phyloP scores from a whole-genome alignment of 2,329 filamentous ascomycete species.

The Teratosphaeria zuluensis region DNA sequence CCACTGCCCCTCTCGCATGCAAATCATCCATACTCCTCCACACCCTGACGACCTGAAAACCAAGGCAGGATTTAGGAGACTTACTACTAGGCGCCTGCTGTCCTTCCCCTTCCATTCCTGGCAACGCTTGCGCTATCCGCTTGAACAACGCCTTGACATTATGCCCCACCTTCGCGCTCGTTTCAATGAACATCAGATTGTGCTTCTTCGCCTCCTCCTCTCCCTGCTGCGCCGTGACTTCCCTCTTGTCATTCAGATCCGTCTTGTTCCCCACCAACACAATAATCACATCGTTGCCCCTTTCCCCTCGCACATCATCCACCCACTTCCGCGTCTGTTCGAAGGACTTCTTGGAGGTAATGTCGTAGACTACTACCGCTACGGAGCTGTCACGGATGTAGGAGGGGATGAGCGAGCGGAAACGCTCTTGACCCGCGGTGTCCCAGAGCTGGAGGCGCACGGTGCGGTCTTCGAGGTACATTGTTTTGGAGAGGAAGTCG shows the following conservation, averaged over 20 bases:
- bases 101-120: conserved; percentile 91
- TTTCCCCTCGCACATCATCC: conserved; percentile 90
- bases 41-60: background rate
- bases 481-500: conserved; percentile 99
- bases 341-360: conserved; percentile 79
- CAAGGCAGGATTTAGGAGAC: conserved; percentile 26
- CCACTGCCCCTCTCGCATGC: background rate
- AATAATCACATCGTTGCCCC: conserved; percentile 97
- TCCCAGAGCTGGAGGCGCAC: conserved; percentile 98
- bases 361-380: conserved; percentile 97
- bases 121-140: conserved; percentile 93
- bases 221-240: conserved; percentile 91
- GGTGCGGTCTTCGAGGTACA: conserved; percentile 98
- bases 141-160: conserved; percentile 97
- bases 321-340: conserved; percentile 99
- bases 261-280: conserved; percentile 99
- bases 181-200: conserved; percentile 98
- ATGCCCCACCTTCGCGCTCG: conserved; percentile 92
- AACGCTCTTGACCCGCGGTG: conserved; percentile 93
- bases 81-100: conserved; percentile 70
- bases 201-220: conserved; percentile 98
- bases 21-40: background rate
- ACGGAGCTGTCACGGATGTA: conserved; percentile 98
- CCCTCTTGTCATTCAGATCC: conserved; percentile 93
- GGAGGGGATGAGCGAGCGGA: conserved; percentile 91